Conservation (phyloP, 2,329 filamentous ascomycete genomes). For the Elsinoe perseae region DNA sequence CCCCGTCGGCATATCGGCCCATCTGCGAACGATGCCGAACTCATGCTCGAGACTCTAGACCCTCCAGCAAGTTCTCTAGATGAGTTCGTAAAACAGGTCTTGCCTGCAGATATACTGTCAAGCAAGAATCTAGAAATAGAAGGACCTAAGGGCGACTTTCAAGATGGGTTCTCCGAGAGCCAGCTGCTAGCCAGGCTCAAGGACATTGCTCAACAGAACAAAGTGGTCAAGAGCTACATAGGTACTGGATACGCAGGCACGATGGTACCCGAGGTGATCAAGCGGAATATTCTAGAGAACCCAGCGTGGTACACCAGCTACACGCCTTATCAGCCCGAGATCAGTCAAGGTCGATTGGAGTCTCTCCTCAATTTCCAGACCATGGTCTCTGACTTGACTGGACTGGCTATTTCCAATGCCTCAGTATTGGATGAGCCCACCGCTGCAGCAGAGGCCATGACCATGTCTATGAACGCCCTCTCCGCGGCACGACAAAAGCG, state of each 20-base stretch:
- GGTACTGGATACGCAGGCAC: slow-evolving; percentile 84
- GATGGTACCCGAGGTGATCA: slow-evolving; percentile 81
- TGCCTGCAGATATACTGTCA: slow-evolving; percentile 72
- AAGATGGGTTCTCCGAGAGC: slow-evolving; percentile 51
- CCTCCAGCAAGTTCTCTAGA: slow-evolving; percentile 68
- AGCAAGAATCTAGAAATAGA: slow-evolving; percentile 54
- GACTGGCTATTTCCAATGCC: slow-evolving; percentile 79
- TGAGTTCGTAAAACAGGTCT: slow-evolving; percentile 74
- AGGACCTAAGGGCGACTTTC: slow-evolving; percentile 32
- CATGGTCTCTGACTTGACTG: slow-evolving; percentile 79
- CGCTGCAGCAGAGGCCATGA: slow-evolving; percentile 93
- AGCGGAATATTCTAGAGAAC: slow-evolving; percentile 85
- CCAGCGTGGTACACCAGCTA: slow-evolving; percentile 98
- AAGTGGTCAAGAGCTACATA: slow-evolving; percentile 61
- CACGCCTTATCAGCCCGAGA: slow-evolving; percentile 94
- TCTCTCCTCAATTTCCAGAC: slow-evolving; percentile 95
- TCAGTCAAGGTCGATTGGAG: slow-evolving; percentile 89
- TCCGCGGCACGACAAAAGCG: slow-evolving; percentile 64
- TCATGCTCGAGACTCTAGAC: slow-evolving; percentile 74
- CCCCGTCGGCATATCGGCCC: slow-evolving; percentile 82
- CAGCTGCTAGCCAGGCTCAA: slow-evolving; percentile 48
- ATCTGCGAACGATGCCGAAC: slow-evolving; percentile 56
- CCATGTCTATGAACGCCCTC: slow-evolving; percentile 72
- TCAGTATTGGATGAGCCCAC: slow-evolving; percentile 87
- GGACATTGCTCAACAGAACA: slow-evolving; percentile 54